Evolutionary conservation across 2,329 filamentous ascomycete genomes (phyloP).

Genomic region (Didymella sp.): DNA sequence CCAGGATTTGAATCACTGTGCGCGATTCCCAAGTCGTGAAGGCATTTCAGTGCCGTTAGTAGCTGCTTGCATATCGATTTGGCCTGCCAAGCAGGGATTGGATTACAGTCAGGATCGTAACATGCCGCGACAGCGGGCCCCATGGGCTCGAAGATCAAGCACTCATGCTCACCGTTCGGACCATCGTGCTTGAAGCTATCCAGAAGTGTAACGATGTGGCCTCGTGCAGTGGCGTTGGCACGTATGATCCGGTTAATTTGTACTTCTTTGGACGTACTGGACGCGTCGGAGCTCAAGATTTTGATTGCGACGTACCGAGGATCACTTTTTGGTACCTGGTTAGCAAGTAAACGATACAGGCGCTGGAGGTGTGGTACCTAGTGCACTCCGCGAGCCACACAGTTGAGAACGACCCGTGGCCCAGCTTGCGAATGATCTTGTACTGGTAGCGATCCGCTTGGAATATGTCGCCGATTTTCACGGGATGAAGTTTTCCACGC

Average conservation of each 20-base stretch:
- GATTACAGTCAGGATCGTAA: constrained; percentile 14
- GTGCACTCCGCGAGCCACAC: constrained; percentile 25
- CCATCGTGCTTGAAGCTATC: constrained; percentile 17
- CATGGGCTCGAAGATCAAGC: constrained; percentile 20
- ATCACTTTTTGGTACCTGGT: constrained; percentile 6
- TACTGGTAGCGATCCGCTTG: constrained; percentile 15
- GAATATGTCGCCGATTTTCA: constrained; percentile 24
- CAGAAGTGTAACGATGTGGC: not conserved
- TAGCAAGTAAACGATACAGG: constrained; percentile 8
- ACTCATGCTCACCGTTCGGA: constrained; percentile 18
- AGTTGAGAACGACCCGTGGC: constrained; percentile 24
- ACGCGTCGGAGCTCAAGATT: constrained; percentile 15
- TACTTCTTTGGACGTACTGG: constrained; percentile 15
- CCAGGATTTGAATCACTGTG: constrained; percentile 18
- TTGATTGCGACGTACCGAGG: constrained; percentile 19
- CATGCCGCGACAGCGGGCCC: constrained; percentile 8
- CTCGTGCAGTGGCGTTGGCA: constrained; percentile 11
- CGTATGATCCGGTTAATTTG: constrained; percentile 10
- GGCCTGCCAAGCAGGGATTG: constrained; percentile 16
- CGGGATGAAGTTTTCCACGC: constrained; percentile 20
- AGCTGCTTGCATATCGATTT: constrained; percentile 17
- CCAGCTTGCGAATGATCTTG: constrained; percentile 26
- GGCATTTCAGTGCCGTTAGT: constrained; percentile 17
- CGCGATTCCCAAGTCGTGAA: constrained; percentile 17
- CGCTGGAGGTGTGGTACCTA: constrained; percentile 11